Evolutionary conservation across 140 eudicot species (phyloP).

Genomic region (Erigeron philadelphicus): DNA sequence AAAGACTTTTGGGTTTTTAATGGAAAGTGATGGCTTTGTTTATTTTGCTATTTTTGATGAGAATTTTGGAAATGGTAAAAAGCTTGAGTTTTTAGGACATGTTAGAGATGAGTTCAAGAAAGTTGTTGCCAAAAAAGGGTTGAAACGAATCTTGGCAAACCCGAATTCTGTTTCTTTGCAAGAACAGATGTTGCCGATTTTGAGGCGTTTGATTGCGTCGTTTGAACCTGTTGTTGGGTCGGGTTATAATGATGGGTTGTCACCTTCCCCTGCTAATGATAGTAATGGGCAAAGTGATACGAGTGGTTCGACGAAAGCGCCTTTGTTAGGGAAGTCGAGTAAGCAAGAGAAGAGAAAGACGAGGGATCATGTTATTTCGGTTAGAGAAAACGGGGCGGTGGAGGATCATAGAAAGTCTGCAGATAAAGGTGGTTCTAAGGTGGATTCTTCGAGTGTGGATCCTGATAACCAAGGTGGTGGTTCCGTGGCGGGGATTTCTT

Average conservation of each 20-base stretch:
- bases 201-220: slow-evolving; percentile 37
- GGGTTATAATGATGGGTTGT: slow-evolving; percentile 17
- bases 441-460: slow-evolving; percentile 36
- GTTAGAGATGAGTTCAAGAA: slow-evolving; percentile 56
- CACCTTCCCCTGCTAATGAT: slow-evolving; percentile 32
- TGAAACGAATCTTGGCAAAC: slow-evolving; percentile 31
- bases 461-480: slow-evolving; percentile 32
- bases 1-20: slow-evolving; percentile 55
- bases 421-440: slow-evolving; percentile 38
- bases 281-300: slow-evolving; percentile 33
- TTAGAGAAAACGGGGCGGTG: slow-evolving; percentile 52
- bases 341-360: slow-evolving; percentile 51
- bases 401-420: slow-evolving; percentile 52
- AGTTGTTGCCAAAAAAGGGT: slow-evolving; percentile 45
- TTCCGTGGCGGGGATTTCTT: slow-evolving; percentile 31
- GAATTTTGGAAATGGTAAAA: slow-evolving; percentile 33
- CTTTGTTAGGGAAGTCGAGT: slow-evolving; percentile 55
- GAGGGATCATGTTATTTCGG: slow-evolving; percentile 55
- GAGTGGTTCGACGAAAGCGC: slow-evolving; percentile 56
- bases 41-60: slow-evolving; percentile 52
- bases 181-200: slow-evolving; percentile 51
- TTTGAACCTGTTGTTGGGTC: slow-evolving; percentile 30
- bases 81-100: slow-evolving; percentile 46
- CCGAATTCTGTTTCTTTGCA: slow-evolving; percentile 40
- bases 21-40: slow-evolving; percentile 51